Conservation (phyloP, 805 yeast species). For the Suhomyces vadensis region DNA sequence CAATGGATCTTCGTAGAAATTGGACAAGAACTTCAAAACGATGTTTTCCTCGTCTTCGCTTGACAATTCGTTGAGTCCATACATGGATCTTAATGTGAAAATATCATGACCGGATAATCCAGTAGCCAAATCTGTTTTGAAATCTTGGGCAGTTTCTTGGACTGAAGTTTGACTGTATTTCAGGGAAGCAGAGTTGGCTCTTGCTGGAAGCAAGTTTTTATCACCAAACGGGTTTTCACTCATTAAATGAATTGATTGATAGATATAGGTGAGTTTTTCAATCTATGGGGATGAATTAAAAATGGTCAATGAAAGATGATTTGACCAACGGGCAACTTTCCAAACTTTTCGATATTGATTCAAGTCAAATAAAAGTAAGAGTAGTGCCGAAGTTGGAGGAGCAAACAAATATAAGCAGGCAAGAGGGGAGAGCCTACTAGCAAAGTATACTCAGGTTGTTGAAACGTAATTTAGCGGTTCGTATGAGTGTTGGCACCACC, state of each 20-base stretch:
- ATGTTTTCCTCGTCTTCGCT: constrained; percentile 78
- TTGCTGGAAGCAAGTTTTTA: constrained; percentile 18
- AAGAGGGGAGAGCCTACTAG: too few species aligned
- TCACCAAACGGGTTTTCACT: constrained; percentile 42
- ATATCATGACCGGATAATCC: constrained; percentile 78
- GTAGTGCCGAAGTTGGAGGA: too few species aligned
- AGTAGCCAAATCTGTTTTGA: constrained; percentile 56
- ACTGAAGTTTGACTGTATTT: constrained; percentile 60
- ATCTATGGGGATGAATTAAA: too few species aligned
- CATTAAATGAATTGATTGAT: too few species aligned
- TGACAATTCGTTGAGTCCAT: constrained; percentile 80
- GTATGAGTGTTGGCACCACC: constrained; percentile 3
- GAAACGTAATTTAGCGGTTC: too few species aligned
- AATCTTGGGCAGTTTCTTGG: constrained; percentile 62
- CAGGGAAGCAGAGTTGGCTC: constrained; percentile 55
- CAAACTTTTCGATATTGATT: too few species aligned
- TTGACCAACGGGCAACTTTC: too few species aligned
- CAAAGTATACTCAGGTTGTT: too few species aligned
- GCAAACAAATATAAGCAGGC: too few species aligned
- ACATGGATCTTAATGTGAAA: constrained; percentile 63
- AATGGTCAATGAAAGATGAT: too few species aligned
- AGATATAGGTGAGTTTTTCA: too few species aligned
- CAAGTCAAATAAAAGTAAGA: too few species aligned
- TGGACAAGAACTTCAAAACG: constrained; percentile 68
- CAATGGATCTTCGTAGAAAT: constrained; percentile 88